Percentiles rank a stretch among this genome's conserved stretches.
Conservation (phyloP, 2,329 filamentous ascomycete species). For the Trichoderma guizhouense region DNA sequence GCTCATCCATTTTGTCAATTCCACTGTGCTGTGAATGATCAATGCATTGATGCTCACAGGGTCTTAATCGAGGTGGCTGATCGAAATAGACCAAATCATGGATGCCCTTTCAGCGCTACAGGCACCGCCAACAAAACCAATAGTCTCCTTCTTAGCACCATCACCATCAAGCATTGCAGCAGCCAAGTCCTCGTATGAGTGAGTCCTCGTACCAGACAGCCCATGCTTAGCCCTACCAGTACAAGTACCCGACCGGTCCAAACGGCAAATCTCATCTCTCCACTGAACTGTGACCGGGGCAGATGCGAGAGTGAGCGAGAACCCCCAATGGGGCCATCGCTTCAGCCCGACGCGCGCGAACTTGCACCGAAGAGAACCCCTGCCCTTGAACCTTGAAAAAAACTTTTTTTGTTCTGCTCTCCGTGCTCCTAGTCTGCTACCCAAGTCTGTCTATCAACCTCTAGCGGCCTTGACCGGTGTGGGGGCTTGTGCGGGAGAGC, state of each 20-base stretch:
- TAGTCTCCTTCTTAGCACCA: not conserved
- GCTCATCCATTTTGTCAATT: not conserved
- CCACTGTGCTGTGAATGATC: not conserved
- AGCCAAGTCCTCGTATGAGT: not conserved
- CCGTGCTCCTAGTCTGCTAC: not conserved
- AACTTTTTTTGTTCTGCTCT: not conserved
- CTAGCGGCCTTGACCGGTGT: not conserved
- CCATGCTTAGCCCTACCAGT: not conserved
- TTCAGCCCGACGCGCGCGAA: not conserved
- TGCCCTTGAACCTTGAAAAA: not conserved
- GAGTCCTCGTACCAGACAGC: not conserved
- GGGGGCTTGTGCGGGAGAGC: not conserved
- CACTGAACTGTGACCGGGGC: not conserved
- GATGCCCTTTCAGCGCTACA: not conserved
- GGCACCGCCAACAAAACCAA: not conserved
- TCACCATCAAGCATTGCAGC: no score
- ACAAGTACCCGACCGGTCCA: not conserved
- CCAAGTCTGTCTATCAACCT: not conserved
- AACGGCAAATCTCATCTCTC: not conserved
- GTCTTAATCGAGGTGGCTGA: not conserved
- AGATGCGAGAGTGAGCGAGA: not conserved
- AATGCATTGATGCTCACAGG: not conserved
- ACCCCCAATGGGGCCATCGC: slow-evolving; percentile 2
- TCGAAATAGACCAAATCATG: not conserved
- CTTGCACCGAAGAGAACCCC: not conserved